phyloP scores from a whole-genome alignment of 352 stramenopile species.

The Globisporangium paddicum region DNA sequence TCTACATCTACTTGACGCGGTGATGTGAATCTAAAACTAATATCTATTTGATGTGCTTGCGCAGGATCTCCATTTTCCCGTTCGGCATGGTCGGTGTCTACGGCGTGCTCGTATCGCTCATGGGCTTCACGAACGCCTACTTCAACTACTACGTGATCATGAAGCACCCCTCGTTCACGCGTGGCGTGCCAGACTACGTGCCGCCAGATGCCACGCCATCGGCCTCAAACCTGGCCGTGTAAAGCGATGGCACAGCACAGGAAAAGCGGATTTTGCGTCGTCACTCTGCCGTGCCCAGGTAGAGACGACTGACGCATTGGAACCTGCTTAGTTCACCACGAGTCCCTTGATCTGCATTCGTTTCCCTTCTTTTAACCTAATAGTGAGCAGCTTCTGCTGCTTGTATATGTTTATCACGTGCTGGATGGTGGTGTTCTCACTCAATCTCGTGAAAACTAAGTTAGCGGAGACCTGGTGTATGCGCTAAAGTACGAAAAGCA shows the following conservation, averaged over 20 bases:
- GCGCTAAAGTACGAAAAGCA: constrained; percentile 4
- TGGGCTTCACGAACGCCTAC: constrained; percentile 82
- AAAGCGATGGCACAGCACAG: background rate
- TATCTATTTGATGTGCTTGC: constrained; percentile 1
- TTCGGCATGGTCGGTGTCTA: constrained; percentile 83
- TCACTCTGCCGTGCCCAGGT: constrained; percentile 1
- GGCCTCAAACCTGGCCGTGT: constrained; percentile 7
- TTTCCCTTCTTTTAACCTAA: constrained; percentile 3
- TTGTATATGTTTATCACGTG: constrained; percentile 1
- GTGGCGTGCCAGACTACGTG: constrained; percentile 78
- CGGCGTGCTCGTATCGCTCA: constrained; percentile 70
- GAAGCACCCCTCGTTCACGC: constrained; percentile 79
- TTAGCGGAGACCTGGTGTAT: too few species aligned
- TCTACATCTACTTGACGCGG: background rate
- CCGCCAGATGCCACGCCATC: constrained; percentile 50
- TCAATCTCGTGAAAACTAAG: too few species aligned
- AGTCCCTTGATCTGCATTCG: constrained; percentile 1
- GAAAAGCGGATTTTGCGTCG: background rate
- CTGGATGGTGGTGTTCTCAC: background rate
- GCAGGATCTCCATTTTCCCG: constrained; percentile 87
- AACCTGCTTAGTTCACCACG: background rate
- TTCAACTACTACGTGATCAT: constrained; percentile 90
- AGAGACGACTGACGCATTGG: background rate
- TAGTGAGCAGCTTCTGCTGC: constrained; percentile 5
- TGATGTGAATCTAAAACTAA: background rate